Conservation (phyloP, 2,329 filamentous ascomycete species). For the Penicillium sp. region DNA sequence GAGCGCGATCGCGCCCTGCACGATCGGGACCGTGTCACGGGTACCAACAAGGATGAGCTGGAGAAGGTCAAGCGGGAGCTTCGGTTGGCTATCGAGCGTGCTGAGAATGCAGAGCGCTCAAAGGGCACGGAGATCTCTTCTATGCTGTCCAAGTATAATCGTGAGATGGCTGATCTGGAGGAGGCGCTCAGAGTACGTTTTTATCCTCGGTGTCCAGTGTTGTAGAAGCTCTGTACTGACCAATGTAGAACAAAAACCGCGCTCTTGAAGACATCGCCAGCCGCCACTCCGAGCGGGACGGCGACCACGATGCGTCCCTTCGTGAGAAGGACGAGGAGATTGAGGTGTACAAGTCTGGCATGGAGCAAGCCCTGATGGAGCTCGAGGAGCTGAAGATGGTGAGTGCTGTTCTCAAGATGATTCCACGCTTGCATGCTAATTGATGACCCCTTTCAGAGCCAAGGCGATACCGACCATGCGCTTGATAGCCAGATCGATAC, state of each 20-base stretch:
- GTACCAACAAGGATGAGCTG: constrained; percentile 85
- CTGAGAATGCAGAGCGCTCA: constrained; percentile 85
- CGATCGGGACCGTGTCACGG: constrained; percentile 83
- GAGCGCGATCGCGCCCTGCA: constrained; percentile 91
- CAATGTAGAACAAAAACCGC: constrained; percentile 74
- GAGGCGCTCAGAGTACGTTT: constrained; percentile 67
- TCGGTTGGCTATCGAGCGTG: constrained; percentile 84
- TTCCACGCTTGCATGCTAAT: background rate
- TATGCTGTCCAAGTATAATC: constrained; percentile 93
- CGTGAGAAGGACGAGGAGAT: constrained; percentile 97
- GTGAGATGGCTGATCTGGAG: constrained; percentile 94
- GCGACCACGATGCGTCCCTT: constrained; percentile 79
- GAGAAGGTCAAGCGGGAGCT: constrained; percentile 94
- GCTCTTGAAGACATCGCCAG: constrained; percentile 79
- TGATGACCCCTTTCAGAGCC: constrained; percentile 47
- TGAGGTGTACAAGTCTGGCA: constrained; percentile 95
- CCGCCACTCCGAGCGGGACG: constrained; percentile 74
- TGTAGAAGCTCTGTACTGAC: constrained; percentile 9
- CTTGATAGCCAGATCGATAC: constrained; percentile 90
- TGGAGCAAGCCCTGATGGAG: constrained; percentile 94
- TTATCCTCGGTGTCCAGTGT: background rate
- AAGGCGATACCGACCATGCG: constrained; percentile 72
- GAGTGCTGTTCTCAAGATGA: constrained; percentile 14
- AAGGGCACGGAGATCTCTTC: constrained; percentile 95
- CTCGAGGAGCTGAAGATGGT: constrained; percentile 77